Percentiles rank a stretch among this genome's conserved stretches.
phyloP scores from a whole-genome alignment of 805 yeast species.

The Yamadazyma akitaensis region DNA sequence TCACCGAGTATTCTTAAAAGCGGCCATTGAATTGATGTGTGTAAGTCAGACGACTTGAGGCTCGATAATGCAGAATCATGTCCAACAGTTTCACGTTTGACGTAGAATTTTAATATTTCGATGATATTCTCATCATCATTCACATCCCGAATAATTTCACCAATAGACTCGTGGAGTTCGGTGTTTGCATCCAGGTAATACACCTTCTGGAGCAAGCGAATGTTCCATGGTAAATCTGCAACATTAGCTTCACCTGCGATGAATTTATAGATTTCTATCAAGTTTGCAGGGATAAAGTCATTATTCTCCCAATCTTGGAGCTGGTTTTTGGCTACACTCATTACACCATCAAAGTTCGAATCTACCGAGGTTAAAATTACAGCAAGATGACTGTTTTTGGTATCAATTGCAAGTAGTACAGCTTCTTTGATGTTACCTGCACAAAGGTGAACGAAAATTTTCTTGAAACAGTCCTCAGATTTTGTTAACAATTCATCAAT shows the following conservation, averaged over 20 bases:
- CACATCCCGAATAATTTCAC: constrained; percentile 11
- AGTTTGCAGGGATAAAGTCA: constrained; percentile 38
- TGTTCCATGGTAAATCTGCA: constrained; percentile 60
- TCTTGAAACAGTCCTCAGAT: constrained; percentile 42
- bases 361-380: constrained; percentile 66
- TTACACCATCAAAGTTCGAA: constrained; percentile 61
- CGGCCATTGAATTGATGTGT: constrained; percentile 50
- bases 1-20: constrained; percentile 16
- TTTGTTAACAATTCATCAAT: constrained; percentile 23
- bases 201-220: constrained; percentile 55
- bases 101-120: constrained; percentile 21
- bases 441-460: constrained; percentile 47
- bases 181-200: constrained; percentile 51
- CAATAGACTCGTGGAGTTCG: constrained; percentile 14
- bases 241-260: constrained; percentile 51
- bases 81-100: neutral
- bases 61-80: constrained; percentile 8
- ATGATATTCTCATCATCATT: constrained; percentile 8
- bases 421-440: constrained; percentile 63
- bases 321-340: constrained; percentile 56
- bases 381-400: constrained; percentile 68
- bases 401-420: constrained; percentile 52
- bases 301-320: constrained; percentile 59
- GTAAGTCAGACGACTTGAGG: constrained; percentile 18
- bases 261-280: constrained; percentile 61